Evolutionary conservation across 202 grass and related monocot genomes (phyloP), one percentile per base, ranked within the genome.

Genomic region (Saccharum hybrid): DNA sequence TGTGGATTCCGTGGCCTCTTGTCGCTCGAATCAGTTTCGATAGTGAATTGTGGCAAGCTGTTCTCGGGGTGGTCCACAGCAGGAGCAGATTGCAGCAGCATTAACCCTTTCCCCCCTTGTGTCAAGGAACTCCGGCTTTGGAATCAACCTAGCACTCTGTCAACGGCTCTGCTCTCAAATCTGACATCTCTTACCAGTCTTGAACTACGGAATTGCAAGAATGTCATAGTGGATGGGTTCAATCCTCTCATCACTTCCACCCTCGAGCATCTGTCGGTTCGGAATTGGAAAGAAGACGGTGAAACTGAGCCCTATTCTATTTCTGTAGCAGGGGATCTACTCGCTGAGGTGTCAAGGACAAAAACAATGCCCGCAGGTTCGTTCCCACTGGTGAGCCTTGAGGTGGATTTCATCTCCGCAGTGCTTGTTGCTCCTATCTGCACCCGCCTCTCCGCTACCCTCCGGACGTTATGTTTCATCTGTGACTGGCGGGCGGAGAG

Each of bases 161-260:
- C 28, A 8, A 26, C 66, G 81, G 18, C 9, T 66, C 5, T 66
- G 2, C 13, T 41, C 14, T 26, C 31, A 28, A 75, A 83, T 62
- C 71, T 83, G 12, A 66, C 60, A 22, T 66, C 81, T 52, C 81
- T 83, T 33, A 56, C 70, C 8, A 45, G 0, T 10, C 62, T 76
- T 0, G 76, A n/a, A 0, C 0, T 1, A n/a, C n/a, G n/a, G n/a
- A 0, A 31, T 8, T 83, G 81, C 4, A 5, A 2, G 0, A 9
- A 57, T 1, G 9, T 59, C 5, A 57, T 1, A 31, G 6, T 11
- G 2, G 33, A 64, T 22, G 68, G 69, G 3, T 64, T 65, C 4
- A 10, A 74, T 63, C 59, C 71, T 19, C 43, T 0, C 33, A 66
- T 45, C 62, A 68, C 14, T 14, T 5, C 0, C 9, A 84, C 66